These are phyloP conservation scores for Kickxella alabastrina DNA, from an alignment of 192 early-diverging fungal species.

Conservation along the genomic window DNA sequence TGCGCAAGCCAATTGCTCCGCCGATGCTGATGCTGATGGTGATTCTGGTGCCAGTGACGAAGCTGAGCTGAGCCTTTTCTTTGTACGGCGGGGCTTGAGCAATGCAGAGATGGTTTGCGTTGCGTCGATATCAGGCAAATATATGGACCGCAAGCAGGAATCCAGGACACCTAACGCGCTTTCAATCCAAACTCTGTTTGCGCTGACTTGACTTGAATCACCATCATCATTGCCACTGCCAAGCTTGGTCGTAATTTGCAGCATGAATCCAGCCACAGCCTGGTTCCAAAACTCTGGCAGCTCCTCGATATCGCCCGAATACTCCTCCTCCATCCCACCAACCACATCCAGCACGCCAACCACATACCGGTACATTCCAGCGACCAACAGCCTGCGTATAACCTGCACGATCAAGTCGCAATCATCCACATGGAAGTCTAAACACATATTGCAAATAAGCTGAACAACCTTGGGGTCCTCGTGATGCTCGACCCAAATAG, in stretches of 20 bases:
- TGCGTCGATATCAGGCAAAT: constrained; percentile 23
- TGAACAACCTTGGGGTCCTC: constrained; percentile 54
- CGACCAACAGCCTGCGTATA: constrained; percentile 47
- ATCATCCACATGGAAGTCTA: constrained; percentile 67
- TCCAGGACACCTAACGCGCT: constrained; percentile 23
- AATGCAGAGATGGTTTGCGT: constrained; percentile 5
- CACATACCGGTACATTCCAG: constrained; percentile 49
- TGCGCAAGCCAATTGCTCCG: constrained; percentile 20
- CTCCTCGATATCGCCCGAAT: constrained; percentile 7
- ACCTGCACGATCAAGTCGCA: constrained; percentile 59
- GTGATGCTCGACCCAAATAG: constrained; percentile 65
- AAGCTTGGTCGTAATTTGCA: neutral
- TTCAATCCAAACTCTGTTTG: constrained; percentile 17
- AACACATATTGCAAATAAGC: constrained; percentile 69
- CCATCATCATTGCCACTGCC: no score
- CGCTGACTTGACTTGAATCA: neutral
- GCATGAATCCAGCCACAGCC: constrained; percentile 14
- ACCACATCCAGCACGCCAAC: constrained; percentile 53
- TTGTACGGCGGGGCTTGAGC: no score
- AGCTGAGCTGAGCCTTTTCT: no score
- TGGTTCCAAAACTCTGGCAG: constrained; percentile 40
- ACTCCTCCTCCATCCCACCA: constrained; percentile 15
- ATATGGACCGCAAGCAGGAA: constrained; percentile 24
- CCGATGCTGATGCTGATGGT: neutral
- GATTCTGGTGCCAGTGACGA: no score